Evolutionary conservation across 148 eudicot genomes (phyloP), one percentile per base, ranked within the genome.

Genomic region (Camellia japonica): DNA sequence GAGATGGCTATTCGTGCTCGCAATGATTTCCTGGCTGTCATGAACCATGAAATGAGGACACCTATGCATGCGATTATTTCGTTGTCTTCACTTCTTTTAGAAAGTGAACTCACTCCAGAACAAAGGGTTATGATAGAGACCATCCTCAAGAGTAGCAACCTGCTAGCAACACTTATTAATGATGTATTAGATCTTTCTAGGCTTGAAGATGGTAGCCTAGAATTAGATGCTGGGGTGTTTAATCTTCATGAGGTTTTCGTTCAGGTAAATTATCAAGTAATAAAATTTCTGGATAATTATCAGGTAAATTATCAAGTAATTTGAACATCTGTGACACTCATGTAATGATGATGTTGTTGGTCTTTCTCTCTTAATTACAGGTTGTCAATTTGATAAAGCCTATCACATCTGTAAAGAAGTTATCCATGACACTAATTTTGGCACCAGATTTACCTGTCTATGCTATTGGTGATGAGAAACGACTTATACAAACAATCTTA

Each of bases 31-130:
- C 85, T 91, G 54, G 91, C 89, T 69, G 98, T 93, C 15, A 93
- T 95, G 98, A 95, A 91, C 81, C 90, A 89, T 81, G 97, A 92
- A 83, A 95, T 93, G 98, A 93, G 97, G 80, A 95, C 90, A 49
- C 98, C 98, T 60, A 93, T 95, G 97, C 97, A 95, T 86, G 95
- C 98, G 44, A 82, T 92, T 49, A 90, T 89, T 58, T 90, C 95
- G 2, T 81, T 91, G 64, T 93, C 93, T 66, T 91, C 97, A 44
- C 86, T 93, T 85, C 89, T 93, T 64, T 79, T 90, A 79, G 97
- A 90, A 84, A 91, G 92, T 74, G 93, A 93, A 59, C 84, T 93
- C 71, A 90, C 90, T 62, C 93, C 96, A 52, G 97, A 95, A 67
- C 97, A 93, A 82, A 84, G 94, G 76, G 83, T 89, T 75, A 93